These are phyloP conservation scores for Aspergillus sclerotiicarbonarius DNA, from an alignment of 495 filamentous ascomycete species.

Conservation along the genomic window DNA sequence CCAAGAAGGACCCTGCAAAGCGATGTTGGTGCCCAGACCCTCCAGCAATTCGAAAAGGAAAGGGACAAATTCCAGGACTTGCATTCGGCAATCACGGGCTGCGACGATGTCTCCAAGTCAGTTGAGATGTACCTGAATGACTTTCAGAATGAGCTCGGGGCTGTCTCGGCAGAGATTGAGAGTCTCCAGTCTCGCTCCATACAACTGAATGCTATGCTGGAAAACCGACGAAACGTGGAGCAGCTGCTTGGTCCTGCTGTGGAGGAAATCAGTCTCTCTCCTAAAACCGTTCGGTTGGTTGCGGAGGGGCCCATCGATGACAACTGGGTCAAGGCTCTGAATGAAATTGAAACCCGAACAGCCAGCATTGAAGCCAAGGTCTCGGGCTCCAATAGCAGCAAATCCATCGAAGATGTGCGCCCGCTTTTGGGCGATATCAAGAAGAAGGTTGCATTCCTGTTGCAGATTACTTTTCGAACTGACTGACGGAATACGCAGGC, in stretches of 20 bases:
- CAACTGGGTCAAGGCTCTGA: constrained; percentile 78
- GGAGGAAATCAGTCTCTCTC: constrained; percentile 86
- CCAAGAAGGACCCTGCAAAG: constrained; percentile 35
- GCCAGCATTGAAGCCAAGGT: constrained; percentile 65
- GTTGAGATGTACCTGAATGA: constrained; percentile 88
- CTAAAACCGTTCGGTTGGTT: constrained; percentile 75
- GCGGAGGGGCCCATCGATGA: constrained; percentile 88
- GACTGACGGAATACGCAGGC: constrained; percentile 51
- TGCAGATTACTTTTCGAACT: neutral
- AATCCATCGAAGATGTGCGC: constrained; percentile 77
- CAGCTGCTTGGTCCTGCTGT: constrained; percentile 84
- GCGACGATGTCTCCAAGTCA: constrained; percentile 89
- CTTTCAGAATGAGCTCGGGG: constrained; percentile 88
- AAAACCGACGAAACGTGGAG: constrained; percentile 87
- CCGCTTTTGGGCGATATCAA: constrained; percentile 81
- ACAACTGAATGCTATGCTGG: constrained; percentile 78
- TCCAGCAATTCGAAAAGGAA: constrained; percentile 83
- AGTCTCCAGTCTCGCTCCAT: constrained; percentile 82
- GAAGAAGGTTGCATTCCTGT: constrained; percentile 61
- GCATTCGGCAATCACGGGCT: constrained; percentile 82
- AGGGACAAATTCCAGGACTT: constrained; percentile 88
- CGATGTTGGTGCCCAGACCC: constrained; percentile 61
- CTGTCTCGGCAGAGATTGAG: constrained; percentile 93
- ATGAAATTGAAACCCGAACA: constrained; percentile 78
- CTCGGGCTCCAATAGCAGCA: constrained; percentile 59